These are phyloP conservation scores for Corinectria fuckeliana DNA, from an alignment of 2,329 filamentous ascomycete species.

Conservation along the genomic window DNA sequence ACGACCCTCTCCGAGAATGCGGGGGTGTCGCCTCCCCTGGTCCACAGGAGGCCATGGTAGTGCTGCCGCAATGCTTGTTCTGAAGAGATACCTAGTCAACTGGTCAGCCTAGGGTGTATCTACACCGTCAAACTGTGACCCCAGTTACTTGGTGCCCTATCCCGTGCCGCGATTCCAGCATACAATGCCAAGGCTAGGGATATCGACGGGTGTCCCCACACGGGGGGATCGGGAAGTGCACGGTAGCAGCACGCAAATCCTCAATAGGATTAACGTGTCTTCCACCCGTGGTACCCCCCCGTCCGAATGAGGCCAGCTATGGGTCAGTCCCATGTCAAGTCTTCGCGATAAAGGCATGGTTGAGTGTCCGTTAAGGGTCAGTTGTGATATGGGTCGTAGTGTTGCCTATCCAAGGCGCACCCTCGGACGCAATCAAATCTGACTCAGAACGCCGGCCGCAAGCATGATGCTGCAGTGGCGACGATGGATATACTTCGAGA, in stretches of 20 bases:
- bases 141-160: conserved; percentile 7
- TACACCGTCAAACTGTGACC: neutral
- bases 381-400: conserved; percentile 14
- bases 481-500: conserved; percentile 1
- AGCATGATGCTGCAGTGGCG: neutral
- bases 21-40: neutral
- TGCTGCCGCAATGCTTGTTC: conserved; percentile 5
- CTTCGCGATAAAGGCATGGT: conserved; percentile 9
- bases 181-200: conserved; percentile 8
- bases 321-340: neutral
- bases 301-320: conserved; percentile 14
- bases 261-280: conserved; percentile 13
- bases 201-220: conserved; percentile 12
- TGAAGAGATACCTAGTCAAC: conserved; percentile 9
- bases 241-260: neutral
- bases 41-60: conserved; percentile 4
- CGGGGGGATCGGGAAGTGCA: conserved; percentile 15
- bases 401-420: conserved; percentile 3
- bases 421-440: conserved; percentile 7
- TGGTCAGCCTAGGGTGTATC: conserved; percentile 5
- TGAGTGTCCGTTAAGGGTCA: conserved; percentile 4
- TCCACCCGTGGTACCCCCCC: conserved; percentile 8
- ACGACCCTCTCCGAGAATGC: neutral
- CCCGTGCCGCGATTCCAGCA: conserved; percentile 2
- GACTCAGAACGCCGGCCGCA: conserved; percentile 17